Evolutionary conservation across 2,329 filamentous ascomycete genomes (phyloP), one percentile per base, ranked within the genome.

Genomic region (Penicillium griseofulvum): DNA sequence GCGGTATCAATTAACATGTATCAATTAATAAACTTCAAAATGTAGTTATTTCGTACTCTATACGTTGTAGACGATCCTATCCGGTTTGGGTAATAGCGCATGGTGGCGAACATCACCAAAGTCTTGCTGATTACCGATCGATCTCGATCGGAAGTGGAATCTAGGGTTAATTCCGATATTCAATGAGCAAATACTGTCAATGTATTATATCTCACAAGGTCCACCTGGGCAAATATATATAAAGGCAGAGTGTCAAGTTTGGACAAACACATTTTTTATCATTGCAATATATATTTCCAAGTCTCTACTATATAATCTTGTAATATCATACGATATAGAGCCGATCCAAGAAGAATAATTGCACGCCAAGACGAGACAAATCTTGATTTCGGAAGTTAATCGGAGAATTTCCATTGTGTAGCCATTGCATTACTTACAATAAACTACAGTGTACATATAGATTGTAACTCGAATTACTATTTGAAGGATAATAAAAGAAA

Each of bases 341-440:
- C 5, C 16, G 19, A 45, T 45, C 43, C 17, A 31, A 14, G 12
- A 37, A 29, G n/a, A 7, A 14, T 22, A 29, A 11, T 26, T 17
- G 37, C 22, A 53, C 16, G 26, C 33, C 39, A 38, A 33, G 31
- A 22, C 2, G 19, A 34, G 33, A n/a, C 12, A 28, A 54, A 54
- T 54, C 47, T 45, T 51, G 52, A 54, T 54, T 54, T 54, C 52
- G 39, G 52, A 31, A 28, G 44, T 49, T 33, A 7, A 31, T 38
- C 51, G 52, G 47, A 45, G 41, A 54, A 39, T 51, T 45, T 34
- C 12, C n/a, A 34, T 43, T 2, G 10, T n/a, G 8, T 34, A 44
- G 29, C n/a, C 9, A 12, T 22, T 41, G 29, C n/a, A 39, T 29
- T 26, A 49, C 16, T 8, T 19, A 29, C 11, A 22, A 47, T 9